Conservation (phyloP, 1,139 yeast species). For the Magnusiomyces starmeri region DNA sequence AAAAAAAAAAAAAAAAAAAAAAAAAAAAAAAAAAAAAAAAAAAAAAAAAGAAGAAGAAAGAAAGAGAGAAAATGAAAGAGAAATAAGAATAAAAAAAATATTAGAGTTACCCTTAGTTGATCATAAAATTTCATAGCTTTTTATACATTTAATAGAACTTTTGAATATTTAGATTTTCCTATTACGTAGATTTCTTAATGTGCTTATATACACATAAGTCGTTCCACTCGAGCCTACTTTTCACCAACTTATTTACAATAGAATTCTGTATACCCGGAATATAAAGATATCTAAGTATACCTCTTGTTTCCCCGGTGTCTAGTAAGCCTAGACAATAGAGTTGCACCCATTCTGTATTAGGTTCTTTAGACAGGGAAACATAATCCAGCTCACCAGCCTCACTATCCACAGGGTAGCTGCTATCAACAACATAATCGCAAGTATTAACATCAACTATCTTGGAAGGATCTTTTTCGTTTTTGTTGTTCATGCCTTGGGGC, state of each 20-base stretch:
- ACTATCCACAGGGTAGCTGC: conserved; percentile 22
- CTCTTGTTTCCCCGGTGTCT: conserved; percentile 34
- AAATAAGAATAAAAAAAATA: too few species aligned
- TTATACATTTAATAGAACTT: too few species aligned
- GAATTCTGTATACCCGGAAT: conserved; percentile 29
- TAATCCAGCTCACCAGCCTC: conserved; percentile 21
- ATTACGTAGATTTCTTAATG: neutral
- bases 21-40: too few species aligned
- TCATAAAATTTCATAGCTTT: too few species aligned
- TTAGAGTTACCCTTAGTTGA: too few species aligned
- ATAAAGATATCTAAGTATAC: conserved; percentile 37
- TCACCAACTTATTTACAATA: conserved; percentile 13
- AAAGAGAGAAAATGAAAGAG: too few species aligned
- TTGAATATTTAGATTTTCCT: too few species aligned
- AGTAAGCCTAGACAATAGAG: conserved; percentile 35
- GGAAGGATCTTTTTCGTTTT: conserved; percentile 41
- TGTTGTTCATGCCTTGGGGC: conserved; percentile 67
- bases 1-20: too few species aligned
- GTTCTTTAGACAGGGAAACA: too few species aligned
- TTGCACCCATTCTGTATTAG: conserved; percentile 31
- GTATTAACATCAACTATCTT: conserved; percentile 24
- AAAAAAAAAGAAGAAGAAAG: too few species aligned
- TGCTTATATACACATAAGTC: conserved; percentile 28
- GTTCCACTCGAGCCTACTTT: conserved; percentile 23
- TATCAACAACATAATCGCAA: conserved; percentile 36